Base-by-base conservation (phyloP, 2,329 filamentous ascomycete species). In the Shiraia sp. region DNA sequence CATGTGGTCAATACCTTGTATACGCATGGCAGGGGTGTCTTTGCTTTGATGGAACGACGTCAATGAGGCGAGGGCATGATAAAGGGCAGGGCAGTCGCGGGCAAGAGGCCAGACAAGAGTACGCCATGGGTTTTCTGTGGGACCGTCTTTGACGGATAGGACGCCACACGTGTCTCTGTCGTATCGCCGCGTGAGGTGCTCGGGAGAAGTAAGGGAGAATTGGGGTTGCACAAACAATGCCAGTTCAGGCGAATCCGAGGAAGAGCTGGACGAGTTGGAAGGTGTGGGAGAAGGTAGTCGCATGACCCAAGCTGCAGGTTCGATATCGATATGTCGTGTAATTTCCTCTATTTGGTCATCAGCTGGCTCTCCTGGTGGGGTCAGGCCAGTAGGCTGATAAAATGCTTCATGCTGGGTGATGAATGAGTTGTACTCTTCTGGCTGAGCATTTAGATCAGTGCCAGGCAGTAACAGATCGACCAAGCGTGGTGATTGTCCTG, bases 61-160 rank as follows among this genome's bases (percentile, higher is more conserved):
- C 75, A 88, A 79, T 3, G 84, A 83, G 29, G 80, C 79, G 39
- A 88, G 78, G 3, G 85, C 85, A 69, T 88, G 82, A 51, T 82
- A 84, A 25, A 88, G 69, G 2, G 84, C 83, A 2, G 82, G 81
- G 3, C 79, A 85, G 33, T 82, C 75, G 51, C 75, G 76, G 3
- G 83, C 81, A 33, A 88, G 67, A 1, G 85, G 85, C 82, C 83
- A 86, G n/a, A 88, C 74, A 32, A 86, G 71, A 5, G 79, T 87
- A 19, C 83, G 77, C 85, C 85, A 88, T 2, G 85, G 85, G 57
- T 88, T 88, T 54, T 88, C 85, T 2, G 75, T 79, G 6, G 78
- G 75, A 0, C 84, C 85, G 62, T 88, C 83, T 58, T 87, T 87
- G 36, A 88, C 76, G 1, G 85, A 88, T 14, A 88, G 71, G 34